Percentiles rank a stretch among this genome's conserved stretches.
These are phyloP conservation scores for Eucalyptus grandis DNA, from an alignment of 345 rosid genomes.

Conservation along the genomic window DNA sequence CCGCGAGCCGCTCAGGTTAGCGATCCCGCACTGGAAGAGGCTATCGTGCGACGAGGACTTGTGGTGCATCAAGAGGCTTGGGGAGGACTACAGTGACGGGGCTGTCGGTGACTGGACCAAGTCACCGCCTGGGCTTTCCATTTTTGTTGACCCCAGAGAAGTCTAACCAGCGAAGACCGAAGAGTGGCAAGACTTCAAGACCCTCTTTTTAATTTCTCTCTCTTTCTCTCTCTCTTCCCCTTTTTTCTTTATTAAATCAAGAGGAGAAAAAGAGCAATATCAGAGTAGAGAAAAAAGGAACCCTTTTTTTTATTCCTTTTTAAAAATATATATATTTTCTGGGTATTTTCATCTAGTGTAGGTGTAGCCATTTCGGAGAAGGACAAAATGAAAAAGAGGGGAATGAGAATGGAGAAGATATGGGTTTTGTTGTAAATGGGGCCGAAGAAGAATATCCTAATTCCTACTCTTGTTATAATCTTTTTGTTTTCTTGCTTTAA, in stretches of 20 bases:
- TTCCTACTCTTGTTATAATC: neutral
- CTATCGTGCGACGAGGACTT: slow-evolving; percentile 74
- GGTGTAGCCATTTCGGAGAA: neutral
- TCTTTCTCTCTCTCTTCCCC: neutral
- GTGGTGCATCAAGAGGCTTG: slow-evolving; percentile 89
- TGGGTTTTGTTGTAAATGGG: neutral
- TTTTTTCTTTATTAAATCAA: neutral
- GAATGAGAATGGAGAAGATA: neutral
- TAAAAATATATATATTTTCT: neutral
- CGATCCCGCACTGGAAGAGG: slow-evolving; percentile 76
- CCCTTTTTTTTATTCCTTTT: neutral
- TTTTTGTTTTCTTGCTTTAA: neutral
- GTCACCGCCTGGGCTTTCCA: slow-evolving; percentile 67
- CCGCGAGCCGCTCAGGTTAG: slow-evolving; percentile 22
- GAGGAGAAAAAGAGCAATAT: neutral
- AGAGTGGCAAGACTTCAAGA: neutral
- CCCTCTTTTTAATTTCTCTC: neutral
- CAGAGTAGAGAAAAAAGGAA: neutral
- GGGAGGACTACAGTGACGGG: slow-evolving; percentile 75
- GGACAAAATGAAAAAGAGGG: neutral
- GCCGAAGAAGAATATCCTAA: neutral
- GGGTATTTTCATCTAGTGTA: neutral
- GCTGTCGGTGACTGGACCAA: slow-evolving; percentile 84
- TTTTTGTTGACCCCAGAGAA: slow-evolving; percentile 98
- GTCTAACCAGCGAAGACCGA: slow-evolving; percentile 7